A percentile compares a stretch with the other conserved stretches of the same genome.
Evolutionary conservation across 352 stramenopile species (phyloP).

Genomic region (Peronospora farinosa): DNA sequence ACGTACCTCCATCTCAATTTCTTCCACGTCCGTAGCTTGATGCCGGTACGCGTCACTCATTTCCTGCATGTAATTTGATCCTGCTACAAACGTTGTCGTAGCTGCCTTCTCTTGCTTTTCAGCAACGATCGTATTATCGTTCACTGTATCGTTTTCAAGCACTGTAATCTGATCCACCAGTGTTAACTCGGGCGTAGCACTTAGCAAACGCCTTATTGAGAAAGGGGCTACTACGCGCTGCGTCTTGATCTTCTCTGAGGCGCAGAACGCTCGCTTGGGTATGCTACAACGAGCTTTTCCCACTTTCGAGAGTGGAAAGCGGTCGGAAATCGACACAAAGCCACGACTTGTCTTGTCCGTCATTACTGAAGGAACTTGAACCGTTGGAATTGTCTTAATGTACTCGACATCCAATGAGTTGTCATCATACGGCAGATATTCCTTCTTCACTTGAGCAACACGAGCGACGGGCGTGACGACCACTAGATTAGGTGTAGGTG

Average conservation of each 20-base stretch:
- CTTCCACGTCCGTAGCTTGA: slow-evolving; percentile 49
- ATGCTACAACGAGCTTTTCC: slow-evolving; percentile 35
- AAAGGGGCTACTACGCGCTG: slow-evolving; percentile 11
- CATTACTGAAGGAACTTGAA: slow-evolving; percentile 7
- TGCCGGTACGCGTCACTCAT: slow-evolving; percentile 48
- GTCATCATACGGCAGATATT: slow-evolving; percentile 17
- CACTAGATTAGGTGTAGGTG: slow-evolving; percentile 34
- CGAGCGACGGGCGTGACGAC: slow-evolving; percentile 23
- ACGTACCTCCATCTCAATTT: slow-evolving; percentile 70
- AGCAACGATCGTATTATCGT: slow-evolving; percentile 32
- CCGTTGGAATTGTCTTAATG: slow-evolving; percentile 20
- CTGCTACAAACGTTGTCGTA: slow-evolving; percentile 22
- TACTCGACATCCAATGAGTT: slow-evolving; percentile 24
- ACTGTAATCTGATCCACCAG: slow-evolving; percentile 54
- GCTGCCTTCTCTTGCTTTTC: slow-evolving; percentile 28
- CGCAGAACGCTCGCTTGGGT: slow-evolving; percentile 22
- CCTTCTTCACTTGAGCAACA: slow-evolving; percentile 28
- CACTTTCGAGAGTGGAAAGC: slow-evolving; percentile 38
- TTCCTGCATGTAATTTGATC: slow-evolving; percentile 4
- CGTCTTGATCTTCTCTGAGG: slow-evolving; percentile 13
- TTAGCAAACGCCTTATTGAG: slow-evolving; percentile 31
- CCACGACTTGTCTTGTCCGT: slow-evolving; percentile 12
- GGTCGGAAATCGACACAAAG: slow-evolving; percentile 61
- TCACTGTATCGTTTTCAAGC: slow-evolving; percentile 36
- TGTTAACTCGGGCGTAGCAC: slow-evolving; percentile 39